phyloP scores from a whole-genome alignment of 2,329 filamentous ascomycete genomes.

The Claviceps monticola region DNA sequence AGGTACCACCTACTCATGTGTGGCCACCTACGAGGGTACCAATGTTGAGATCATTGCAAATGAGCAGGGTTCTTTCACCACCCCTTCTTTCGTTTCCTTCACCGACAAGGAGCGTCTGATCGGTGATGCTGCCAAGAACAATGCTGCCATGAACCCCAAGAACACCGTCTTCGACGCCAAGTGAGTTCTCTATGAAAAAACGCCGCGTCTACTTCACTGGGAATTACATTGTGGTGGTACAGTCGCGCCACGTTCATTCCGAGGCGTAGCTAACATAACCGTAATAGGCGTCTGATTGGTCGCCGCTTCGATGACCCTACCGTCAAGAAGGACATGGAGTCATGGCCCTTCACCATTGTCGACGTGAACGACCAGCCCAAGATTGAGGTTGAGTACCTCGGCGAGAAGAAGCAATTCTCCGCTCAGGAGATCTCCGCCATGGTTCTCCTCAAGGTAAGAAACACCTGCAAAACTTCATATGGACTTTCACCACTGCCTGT shows the following conservation, averaged over 20 bases:
- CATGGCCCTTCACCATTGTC: conserved; percentile 98
- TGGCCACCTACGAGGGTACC: conserved; percentile 97
- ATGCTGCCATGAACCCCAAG: conserved; percentile 96
- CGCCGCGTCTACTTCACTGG: not conserved
- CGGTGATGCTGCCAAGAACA: conserved; percentile 99
- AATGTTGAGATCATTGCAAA: conserved; percentile 99
- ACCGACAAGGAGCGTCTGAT: conserved; percentile 97
- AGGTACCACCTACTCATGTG: conserved; percentile 99
- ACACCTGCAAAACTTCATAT: not conserved
- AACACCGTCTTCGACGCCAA: conserved; percentile 99
- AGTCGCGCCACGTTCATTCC: not conserved
- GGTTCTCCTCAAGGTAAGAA: conserved; percentile 82
- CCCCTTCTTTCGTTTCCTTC: conserved; percentile 98
- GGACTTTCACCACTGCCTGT: not conserved
- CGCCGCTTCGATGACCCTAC: conserved; percentile 88
- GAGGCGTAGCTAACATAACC: not conserved
- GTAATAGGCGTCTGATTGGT: conserved; percentile 84
- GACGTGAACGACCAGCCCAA: conserved; percentile 79
- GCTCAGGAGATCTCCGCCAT: conserved; percentile 98
- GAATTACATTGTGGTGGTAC: not conserved
- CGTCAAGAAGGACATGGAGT: conserved; percentile 98
- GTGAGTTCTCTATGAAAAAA: conserved; percentile 37
- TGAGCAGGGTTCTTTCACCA: conserved; percentile 98
- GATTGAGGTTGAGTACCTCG: conserved; percentile 91
- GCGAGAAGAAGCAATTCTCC: conserved; percentile 89